Evolutionary conservation across 306 rosid species (phyloP).

Genomic region (Comarum palustre): DNA sequence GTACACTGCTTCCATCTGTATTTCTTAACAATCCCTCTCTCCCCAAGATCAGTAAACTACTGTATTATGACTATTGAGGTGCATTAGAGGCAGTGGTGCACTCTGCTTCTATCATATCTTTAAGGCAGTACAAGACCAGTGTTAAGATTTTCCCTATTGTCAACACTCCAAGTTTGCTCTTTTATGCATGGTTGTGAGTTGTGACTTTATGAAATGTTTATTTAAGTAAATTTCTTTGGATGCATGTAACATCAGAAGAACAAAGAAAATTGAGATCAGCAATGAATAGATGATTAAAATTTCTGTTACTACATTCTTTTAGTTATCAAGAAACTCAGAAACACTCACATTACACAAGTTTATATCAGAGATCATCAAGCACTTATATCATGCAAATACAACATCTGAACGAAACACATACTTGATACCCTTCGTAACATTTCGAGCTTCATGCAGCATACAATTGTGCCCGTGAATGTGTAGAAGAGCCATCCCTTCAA

Average conservation of each 20-base stretch:
- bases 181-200: neutral
- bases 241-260: neutral
- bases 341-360: neutral
- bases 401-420: slow-evolving; percentile 86
- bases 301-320: neutral
- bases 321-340: neutral
- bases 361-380: neutral
- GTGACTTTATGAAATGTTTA: neutral
- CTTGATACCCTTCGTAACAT: slow-evolving; percentile 74
- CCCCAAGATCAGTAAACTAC: neutral
- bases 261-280: slow-evolving; percentile 2
- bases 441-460: slow-evolving; percentile 89
- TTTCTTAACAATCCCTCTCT: neutral
- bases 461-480: slow-evolving; percentile 88
- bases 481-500: slow-evolving; percentile 90
- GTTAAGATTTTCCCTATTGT: slow-evolving; percentile 2
- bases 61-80: neutral
- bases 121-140: neutral
- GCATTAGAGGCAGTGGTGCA: neutral
- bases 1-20: slow-evolving; percentile 23
- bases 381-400: slow-evolving; percentile 55
- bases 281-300: neutral
- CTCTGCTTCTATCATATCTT: slow-evolving; percentile 1
- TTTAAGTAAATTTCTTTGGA: neutral
- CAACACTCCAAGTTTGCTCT: neutral